Base-by-base conservation (phyloP, 208 protist genomes). In the Acanthamoeba lenticulata region DNA sequence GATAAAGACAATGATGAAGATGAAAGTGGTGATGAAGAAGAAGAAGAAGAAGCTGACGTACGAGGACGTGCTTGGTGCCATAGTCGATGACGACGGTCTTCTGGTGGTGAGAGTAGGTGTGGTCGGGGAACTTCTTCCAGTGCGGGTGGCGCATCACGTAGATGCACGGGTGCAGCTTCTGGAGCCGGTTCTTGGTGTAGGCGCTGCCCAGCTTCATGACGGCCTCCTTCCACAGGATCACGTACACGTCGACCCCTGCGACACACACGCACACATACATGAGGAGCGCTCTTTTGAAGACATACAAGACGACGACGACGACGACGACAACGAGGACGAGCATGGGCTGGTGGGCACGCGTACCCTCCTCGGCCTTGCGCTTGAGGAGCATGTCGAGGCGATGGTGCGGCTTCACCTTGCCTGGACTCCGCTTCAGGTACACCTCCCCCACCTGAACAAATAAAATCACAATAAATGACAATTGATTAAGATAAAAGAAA, bases 41-140 rank as follows among this genome's bases (percentile, higher is more conserved):
- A 52, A 52, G 15, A 52, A 52, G 45, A 52, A 55, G 47, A 55
- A 60, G 4, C 17, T 2, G 52, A 24, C 52, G 57, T 60, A 60
- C 79, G 13, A 36, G 11, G 27, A 81, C 38, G 45, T 81, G 27
- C 44, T 93, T 81, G 34, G 89, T 60, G 36, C 89, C 89, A 44
- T 93, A 93, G 67, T 93, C 89, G 17, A 93, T 17, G 3, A 93
- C 89, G 24, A 93, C 32, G 40, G n/a, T 81, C 65, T 93, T 93
- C 65, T 93, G 89, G 65, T 93, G 89, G 32, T 93, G 89, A 3
- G 62, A 45, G 62, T 81, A 93, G 27, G 89, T n/a, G 49, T 55
- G 91, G 29, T 11, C 17, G 29, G 89, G 89, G 21, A 81, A 19
- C 2, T 44, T 6, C 49, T 93, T 93, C 6, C 2, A 93, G 21